Evolutionary conservation across 2,329 filamentous ascomycete genomes (phyloP), one percentile per base, ranked within the genome.

Genomic region (Curvularia spicifera): DNA sequence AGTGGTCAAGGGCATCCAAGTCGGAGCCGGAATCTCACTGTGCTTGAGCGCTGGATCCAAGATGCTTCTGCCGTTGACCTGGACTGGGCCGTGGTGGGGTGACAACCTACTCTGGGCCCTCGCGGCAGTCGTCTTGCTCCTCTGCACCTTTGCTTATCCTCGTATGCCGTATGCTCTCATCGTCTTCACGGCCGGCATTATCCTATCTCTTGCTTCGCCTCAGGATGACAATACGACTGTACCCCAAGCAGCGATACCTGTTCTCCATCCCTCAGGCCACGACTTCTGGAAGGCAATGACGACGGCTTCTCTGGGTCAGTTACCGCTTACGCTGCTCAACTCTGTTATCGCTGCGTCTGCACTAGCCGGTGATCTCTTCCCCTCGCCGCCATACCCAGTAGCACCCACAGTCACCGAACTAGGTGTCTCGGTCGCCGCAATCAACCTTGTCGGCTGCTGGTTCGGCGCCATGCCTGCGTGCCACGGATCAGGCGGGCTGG

Each of bases 381-480:
- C 93, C 0, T 79, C 85, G 1, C 77, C 89, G 3, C 84, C 85
- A 6, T 78, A 73, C 40, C 76, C 79, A 1, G 53, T 73, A 0
- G 80, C 88, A 0, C 91, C 92, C 0, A 87, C 86, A 0, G 89
- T 92, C 5, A 94, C 91, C 0, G 83, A 87, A 0, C 82, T 98
- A 29, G 94, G 93, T 1, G 75, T 93, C 59, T 96, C 91, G 53
- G 91, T 98, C 4, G 88, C 89, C 0, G 70, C 82, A 1, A 96
- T 97, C 86, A 98, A 98, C 73, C 80, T 97, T 3, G 75, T 90
- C 1, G 90, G 90, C 15, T 93, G 91, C 69, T 96, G 91, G 91
- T 96, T 97, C 69, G 93, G 93, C 47, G 90, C 90, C 5, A 98
- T 97, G 95, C 95, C 94, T 3, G 88, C 95, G 4, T 98, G 95